Conservation (phyloP, 2,329 filamentous ascomycete genomes). For the Ophiobolus disseminans region DNA sequence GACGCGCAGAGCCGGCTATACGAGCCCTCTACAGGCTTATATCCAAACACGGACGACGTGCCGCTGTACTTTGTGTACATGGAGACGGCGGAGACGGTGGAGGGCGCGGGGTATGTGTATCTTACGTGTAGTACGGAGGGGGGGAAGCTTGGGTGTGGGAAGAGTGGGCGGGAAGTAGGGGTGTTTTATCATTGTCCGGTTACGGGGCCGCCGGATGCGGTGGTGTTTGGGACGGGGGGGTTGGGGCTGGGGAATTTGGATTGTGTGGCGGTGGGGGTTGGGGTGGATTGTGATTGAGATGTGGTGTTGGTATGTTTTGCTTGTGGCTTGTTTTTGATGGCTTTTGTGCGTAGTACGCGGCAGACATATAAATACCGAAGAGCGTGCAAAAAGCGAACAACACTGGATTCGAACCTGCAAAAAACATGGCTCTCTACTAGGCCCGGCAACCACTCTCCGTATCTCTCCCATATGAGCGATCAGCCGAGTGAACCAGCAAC, state of each 20-base stretch:
- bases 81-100: neutral
- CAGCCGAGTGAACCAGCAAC: too few relatives aligned
- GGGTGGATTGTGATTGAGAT: neutral
- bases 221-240: neutral
- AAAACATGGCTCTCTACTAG: too few relatives aligned
- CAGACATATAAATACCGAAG: too few relatives aligned
- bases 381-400: too few relatives aligned
- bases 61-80: neutral
- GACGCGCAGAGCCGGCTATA: neutral
- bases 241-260: neutral
- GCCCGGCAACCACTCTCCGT: too few relatives aligned
- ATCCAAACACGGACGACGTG: neutral
- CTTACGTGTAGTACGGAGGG: neutral
- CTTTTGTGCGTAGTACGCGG: neutral
- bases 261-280: slow-evolving; percentile 2
- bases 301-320: neutral
- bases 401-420: too few relatives aligned
- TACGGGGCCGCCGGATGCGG: slow-evolving; percentile 1
- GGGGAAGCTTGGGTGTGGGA: neutral
- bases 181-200: slow-evolving; percentile 2
- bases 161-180: neutral
- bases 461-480: too few relatives aligned
- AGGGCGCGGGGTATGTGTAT: neutral
- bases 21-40: neutral
- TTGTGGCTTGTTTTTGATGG: neutral